Evolutionary conservation across 2,329 filamentous ascomycete species (phyloP).

Genomic region (Fusarium xylarioides): DNA sequence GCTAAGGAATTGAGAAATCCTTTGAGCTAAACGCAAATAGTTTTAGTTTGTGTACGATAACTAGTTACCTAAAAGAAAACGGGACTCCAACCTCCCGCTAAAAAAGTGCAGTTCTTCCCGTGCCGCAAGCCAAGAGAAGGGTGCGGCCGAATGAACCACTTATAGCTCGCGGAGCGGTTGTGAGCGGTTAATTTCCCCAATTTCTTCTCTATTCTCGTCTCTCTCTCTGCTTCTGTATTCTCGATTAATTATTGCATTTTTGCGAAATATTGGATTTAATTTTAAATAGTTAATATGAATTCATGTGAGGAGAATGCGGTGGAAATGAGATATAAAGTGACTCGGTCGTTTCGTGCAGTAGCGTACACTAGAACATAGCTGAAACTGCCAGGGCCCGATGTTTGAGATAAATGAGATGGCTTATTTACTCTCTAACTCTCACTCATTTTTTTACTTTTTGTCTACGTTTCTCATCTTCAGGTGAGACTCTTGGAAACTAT

Average conservation of each 20-base stretch:
- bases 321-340: slow-evolving; percentile 30
- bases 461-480: background rate
- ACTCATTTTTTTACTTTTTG: slow-evolving; percentile 6
- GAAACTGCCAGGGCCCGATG: slow-evolving; percentile 20
- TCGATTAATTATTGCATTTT: background rate
- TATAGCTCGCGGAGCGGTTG: slow-evolving; percentile 21
- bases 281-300: background rate
- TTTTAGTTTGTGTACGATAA: background rate
- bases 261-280: background rate
- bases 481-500: slow-evolving; percentile 1
- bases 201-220: background rate
- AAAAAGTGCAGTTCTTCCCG: slow-evolving; percentile 3
- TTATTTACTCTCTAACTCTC: background rate
- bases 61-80: background rate
- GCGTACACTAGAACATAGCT: slow-evolving; percentile 20
- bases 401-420: slow-evolving; percentile 19
- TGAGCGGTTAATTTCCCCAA: slow-evolving; percentile 25
- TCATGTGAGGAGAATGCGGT: slow-evolving; percentile 1
- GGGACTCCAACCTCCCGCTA: background rate
- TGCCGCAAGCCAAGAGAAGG: slow-evolving; percentile 26
- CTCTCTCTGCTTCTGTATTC: background rate
- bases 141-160: slow-evolving; percentile 25
- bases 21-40: background rate
- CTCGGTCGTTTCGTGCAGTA: slow-evolving; percentile 27
- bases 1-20: slow-evolving; percentile 14